These are phyloP conservation scores for Borovskyia barvae DNA, from an alignment of 208 protist species.

Conservation along the genomic window DNA sequence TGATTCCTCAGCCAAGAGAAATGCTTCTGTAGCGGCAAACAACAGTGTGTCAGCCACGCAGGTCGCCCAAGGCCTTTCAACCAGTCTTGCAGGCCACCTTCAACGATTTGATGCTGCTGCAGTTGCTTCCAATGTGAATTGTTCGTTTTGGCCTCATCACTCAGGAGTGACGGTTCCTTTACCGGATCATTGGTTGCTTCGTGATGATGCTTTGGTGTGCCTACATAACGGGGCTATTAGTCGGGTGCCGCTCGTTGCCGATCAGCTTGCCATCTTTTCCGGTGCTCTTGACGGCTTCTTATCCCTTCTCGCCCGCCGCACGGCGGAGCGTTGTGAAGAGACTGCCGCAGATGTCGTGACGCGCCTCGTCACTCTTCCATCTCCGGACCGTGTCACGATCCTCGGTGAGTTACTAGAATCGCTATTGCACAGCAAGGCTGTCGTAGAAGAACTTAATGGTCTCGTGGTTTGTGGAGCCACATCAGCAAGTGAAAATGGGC, in stretches of 20 bases:
- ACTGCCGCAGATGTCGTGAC: not conserved
- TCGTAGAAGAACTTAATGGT: not conserved
- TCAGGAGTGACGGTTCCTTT: slow-evolving; percentile 5
- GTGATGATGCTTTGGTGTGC: slow-evolving; percentile 5
- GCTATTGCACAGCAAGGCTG: slow-evolving; percentile 8
- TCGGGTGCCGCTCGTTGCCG: not conserved
- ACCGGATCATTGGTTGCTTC: too few relatives aligned
- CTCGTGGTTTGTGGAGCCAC: slow-evolving; percentile 7
- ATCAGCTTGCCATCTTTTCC: slow-evolving; percentile 12
- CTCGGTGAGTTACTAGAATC: slow-evolving; percentile 10
- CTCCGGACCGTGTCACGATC: not conserved
- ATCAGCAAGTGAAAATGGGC: not conserved
- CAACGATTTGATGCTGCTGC: slow-evolving; percentile 45
- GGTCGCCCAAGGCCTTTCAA: slow-evolving; percentile 18
- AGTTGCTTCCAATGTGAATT: slow-evolving; percentile 59
- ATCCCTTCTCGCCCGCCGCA: slow-evolving; percentile 10
- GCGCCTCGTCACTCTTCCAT: slow-evolving; percentile 7
- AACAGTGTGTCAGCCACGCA: slow-evolving; percentile 37
- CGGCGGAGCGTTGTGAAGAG: not conserved
- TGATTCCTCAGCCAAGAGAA: slow-evolving; percentile 6
- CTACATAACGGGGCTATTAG: not conserved
- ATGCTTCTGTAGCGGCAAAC: slow-evolving; percentile 49
- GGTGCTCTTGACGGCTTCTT: slow-evolving; percentile 13
- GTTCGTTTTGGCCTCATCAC: slow-evolving; percentile 31
- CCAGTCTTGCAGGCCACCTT: slow-evolving; percentile 15